Conservation (phyloP, 371 early-diverging fungal species). For the Rhizopus stolonifer region DNA sequence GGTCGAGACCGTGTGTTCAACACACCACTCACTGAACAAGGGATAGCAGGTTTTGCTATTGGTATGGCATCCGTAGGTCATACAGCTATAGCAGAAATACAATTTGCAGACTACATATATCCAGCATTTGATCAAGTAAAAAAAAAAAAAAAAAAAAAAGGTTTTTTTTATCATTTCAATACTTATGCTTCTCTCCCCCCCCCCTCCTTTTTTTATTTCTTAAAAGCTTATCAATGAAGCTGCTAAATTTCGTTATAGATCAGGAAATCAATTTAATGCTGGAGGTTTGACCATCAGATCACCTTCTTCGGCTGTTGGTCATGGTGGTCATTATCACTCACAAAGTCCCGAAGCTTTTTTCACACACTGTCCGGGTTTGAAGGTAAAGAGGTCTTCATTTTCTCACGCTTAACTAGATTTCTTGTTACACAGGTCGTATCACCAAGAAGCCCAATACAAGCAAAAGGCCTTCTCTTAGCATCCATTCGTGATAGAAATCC, state of each 20-base stretch:
- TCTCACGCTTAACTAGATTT: constrained; percentile 21
- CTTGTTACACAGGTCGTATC: constrained; percentile 71
- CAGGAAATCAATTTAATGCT: constrained; percentile 89
- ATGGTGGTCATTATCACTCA: constrained; percentile 96
- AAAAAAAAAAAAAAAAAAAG: background rate
- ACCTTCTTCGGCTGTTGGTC: constrained; percentile 96
- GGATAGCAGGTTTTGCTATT: constrained; percentile 96
- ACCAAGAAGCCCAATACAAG: constrained; percentile 94
- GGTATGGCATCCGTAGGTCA: constrained; percentile 96
- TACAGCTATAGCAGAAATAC: constrained; percentile 97
- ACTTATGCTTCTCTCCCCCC: too few relatives aligned
- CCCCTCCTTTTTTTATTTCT: background rate
- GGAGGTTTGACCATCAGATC: constrained; percentile 93
- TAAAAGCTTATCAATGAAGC: constrained; percentile 94
- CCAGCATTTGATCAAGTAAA: constrained; percentile 97
- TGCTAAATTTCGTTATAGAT: constrained; percentile 95
- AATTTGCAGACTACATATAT: constrained; percentile 98
- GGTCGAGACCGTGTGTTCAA: constrained; percentile 94
- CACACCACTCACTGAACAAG: constrained; percentile 96
- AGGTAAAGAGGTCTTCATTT: constrained; percentile 39
- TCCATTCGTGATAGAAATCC: constrained; percentile 95
- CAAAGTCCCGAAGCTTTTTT: constrained; percentile 96
- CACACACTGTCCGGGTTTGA: constrained; percentile 94
- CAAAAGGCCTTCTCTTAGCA: constrained; percentile 93
- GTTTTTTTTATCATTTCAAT: too few relatives aligned